Evolutionary conservation across 805 yeast genomes (phyloP).

Genomic region (Candida piceae): DNA sequence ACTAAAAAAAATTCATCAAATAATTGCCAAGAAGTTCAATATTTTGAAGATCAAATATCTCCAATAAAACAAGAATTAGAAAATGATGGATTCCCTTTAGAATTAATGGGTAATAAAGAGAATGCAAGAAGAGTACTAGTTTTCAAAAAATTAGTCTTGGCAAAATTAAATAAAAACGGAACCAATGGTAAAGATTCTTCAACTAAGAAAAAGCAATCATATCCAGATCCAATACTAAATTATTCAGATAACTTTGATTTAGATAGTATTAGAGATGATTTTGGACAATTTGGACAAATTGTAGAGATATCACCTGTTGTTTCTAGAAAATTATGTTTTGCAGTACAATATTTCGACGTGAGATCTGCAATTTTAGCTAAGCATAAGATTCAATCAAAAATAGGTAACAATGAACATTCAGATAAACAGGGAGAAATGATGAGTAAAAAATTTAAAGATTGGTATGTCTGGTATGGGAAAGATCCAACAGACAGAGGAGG

Average conservation of each 20-base stretch:
- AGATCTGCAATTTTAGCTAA: slow-evolving; percentile 58
- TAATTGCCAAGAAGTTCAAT: background rate
- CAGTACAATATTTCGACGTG: slow-evolving; percentile 55
- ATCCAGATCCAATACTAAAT: slow-evolving; percentile 40
- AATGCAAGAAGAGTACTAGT: slow-evolving; percentile 53
- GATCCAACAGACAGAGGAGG: slow-evolving; percentile 57
- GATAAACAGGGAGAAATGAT: slow-evolving; percentile 18
- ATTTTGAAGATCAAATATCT: slow-evolving; percentile 2
- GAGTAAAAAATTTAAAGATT: slow-evolving; percentile 44
- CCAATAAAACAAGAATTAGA: slow-evolving; percentile 6
- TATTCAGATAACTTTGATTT: slow-evolving; percentile 44
- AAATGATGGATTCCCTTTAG: slow-evolving; percentile 13
- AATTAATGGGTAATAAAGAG: slow-evolving; percentile 34
- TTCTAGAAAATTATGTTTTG: slow-evolving; percentile 57
- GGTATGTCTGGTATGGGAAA: slow-evolving; percentile 63
- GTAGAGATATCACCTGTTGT: slow-evolving; percentile 62
- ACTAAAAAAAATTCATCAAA: too few relatives aligned
- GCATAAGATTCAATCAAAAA: slow-evolving; percentile 32
- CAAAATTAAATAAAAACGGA: slow-evolving; percentile 16
- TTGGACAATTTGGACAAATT: slow-evolving; percentile 52
- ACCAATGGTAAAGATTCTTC: too few relatives aligned
- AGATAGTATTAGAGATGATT: slow-evolving; percentile 42
- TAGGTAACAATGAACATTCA: background rate
- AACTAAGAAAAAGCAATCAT: slow-evolving; percentile 22
- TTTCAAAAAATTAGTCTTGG: slow-evolving; percentile 34